These are phyloP conservation scores for Rhynchospora tenuis DNA, from an alignment of 176 grass and related monocot genomes.

Conservation along the genomic window DNA sequence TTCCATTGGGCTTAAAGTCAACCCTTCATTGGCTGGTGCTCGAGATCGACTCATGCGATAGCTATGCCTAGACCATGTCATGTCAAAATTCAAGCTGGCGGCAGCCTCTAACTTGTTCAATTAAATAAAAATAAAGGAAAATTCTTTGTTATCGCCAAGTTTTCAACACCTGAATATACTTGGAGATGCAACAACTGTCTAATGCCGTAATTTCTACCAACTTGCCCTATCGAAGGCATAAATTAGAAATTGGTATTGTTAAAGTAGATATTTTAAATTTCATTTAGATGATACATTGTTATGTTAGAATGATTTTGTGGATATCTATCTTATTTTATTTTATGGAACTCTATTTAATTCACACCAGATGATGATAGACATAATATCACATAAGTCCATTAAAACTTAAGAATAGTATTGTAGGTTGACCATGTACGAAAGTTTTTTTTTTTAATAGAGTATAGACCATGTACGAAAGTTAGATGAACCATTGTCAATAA, in stretches of 20 bases:
- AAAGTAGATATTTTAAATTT: not conserved
- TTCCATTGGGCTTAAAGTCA: not conserved
- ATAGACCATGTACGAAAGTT: not conserved
- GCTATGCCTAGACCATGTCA: not conserved
- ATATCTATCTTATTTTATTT: not conserved
- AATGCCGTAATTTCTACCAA: not conserved
- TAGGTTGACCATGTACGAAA: not conserved
- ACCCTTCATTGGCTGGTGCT: not conserved
- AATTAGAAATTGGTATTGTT: not conserved
- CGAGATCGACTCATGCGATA: not conserved
- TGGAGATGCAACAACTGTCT: not conserved
- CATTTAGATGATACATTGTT: not conserved
- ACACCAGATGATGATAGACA: not conserved
- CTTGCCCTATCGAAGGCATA: not conserved
- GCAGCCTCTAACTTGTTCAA: not conserved
- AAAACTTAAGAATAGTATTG: not conserved
- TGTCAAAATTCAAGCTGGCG: slow-evolving; percentile 10
- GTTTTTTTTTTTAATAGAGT: no score
- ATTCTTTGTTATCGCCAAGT: not conserved
- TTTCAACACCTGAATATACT: not conserved
- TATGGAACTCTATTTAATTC: no score
- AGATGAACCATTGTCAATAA: not conserved
- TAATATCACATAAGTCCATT: not conserved
- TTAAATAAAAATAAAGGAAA: not conserved
- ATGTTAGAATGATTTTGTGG: not conserved